These are phyloP conservation scores for Beauveria bassiana DNA, from an alignment of 2,329 filamentous ascomycete genomes.

Conservation along the genomic window DNA sequence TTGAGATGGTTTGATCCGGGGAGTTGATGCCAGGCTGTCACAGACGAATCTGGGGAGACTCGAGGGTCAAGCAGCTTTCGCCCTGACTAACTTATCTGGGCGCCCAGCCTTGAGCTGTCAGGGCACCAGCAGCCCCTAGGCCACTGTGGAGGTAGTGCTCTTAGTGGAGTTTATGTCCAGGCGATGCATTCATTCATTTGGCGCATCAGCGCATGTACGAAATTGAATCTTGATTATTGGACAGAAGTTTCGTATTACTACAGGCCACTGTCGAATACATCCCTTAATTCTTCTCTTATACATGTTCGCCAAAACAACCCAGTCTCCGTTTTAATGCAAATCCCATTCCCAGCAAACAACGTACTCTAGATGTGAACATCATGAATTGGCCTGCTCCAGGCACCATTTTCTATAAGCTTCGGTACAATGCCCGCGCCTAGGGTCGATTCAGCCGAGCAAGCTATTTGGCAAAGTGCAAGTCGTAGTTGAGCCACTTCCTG, in stretches of 20 bases:
- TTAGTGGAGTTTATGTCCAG: not conserved
- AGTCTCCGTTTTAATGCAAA: not conserved
- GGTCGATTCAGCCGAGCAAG: not conserved
- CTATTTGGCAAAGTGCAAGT: slow-evolving; percentile 96
- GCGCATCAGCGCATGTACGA: not conserved
- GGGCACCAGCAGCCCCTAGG: not conserved
- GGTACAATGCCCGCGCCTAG: not conserved
- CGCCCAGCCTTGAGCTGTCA: not conserved
- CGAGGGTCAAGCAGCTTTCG: not conserved
- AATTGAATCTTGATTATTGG: not conserved
- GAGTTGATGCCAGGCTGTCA: not conserved
- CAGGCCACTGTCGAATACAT: not conserved
- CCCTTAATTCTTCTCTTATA: slow-evolving; percentile 4
- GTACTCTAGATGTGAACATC: slow-evolving; percentile 5
- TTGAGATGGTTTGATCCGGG: not conserved
- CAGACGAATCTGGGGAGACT: not conserved
- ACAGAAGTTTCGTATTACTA: not conserved
- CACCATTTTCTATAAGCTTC: not conserved
- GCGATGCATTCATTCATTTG: not conserved
- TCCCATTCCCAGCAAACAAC: slow-evolving; percentile 1
- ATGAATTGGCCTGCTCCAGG: not conserved
- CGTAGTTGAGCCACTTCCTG: slow-evolving; percentile 94
- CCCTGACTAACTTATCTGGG: not conserved
- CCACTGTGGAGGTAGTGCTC: not conserved
- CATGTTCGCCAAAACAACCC: not conserved